Base-by-base conservation (phyloP, 202 grass and related monocot species). In the Brachypodium distachyon region DNA sequence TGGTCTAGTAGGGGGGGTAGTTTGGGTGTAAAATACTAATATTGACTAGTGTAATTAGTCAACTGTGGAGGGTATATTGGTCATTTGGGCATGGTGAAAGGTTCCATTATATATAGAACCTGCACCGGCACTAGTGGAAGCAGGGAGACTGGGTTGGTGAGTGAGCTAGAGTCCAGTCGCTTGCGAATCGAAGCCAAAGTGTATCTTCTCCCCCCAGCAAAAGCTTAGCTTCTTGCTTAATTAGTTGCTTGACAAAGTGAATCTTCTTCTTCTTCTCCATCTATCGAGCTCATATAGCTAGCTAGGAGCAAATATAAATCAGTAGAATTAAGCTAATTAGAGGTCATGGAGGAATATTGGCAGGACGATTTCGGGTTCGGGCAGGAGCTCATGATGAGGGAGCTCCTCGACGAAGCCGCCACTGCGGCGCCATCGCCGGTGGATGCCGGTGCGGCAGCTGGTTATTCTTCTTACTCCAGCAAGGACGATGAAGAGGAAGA, bases 341-440 rank as follows among this genome's bases (percentile, higher is more conserved):
- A 50, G 36, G 44, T 12, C 52, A 85, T 90, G 87, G 80, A 81
- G 39, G 68, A 44, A 23, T n/a, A 46, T 56, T 74, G 85, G 73
- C 76, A 50, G 36, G 87, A 64, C 75, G 67, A 44, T 59, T 60
- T 63, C 3, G 67, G 72, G 12, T 73, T 78, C 22, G 85, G 74
- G n/a, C 82, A 83, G 33, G 85, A 84, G 46, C 72, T 91, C 78
- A 73, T 85, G 70, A 73, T 85, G 70, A 86, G 71, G 54, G 89
- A 83, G 56, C 77, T 89, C 28, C 43, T 89, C 32, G 77, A 66
- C 28, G 73, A 80, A n/a, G 19, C 13, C 64, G 61, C 14, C 7
- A 58, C 44, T 27, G 41, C 67, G 21, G 17, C 41, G 57, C 46
- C 18, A 22, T 9, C 48, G 9, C 2, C 49, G 39, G 64, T 43